Conservation (phyloP, 1,284 basidiomycete genomes). For the Fomitopsis betulina region DNA sequence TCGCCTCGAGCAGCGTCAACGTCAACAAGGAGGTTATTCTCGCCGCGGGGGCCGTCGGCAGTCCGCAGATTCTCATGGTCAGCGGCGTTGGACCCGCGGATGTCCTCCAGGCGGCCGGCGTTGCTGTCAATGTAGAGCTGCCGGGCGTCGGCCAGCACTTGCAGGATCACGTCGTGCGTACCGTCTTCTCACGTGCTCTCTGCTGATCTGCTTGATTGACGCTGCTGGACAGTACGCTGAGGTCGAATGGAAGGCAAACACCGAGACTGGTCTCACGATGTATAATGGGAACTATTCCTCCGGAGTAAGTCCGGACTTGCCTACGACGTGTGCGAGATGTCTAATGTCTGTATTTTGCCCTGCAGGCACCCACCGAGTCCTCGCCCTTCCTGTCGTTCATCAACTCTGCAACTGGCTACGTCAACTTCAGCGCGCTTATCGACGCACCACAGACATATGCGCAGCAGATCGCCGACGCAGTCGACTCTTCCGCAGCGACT, state of each 20-base stretch:
- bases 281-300: constrained; percentile 29
- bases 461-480: constrained; percentile 29
- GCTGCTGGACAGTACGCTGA: constrained; percentile 35
- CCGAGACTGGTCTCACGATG: constrained; percentile 42
- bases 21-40: constrained; percentile 59
- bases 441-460: constrained; percentile 32
- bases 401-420: constrained; percentile 66
- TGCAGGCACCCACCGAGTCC: constrained; percentile 20
- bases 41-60: constrained; percentile 61
- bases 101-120: constrained; percentile 47
- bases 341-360: background rate
- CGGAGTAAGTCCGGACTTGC: constrained; percentile 20
- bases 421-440: constrained; percentile 50
- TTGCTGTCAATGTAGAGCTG: constrained; percentile 44
- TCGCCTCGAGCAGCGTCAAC: constrained; percentile 34
- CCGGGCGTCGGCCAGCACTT: constrained; percentile 77
- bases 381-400: constrained; percentile 54
- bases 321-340: too few relatives aligned
- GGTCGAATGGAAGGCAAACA: constrained; percentile 42
- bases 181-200: background rate
- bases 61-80: constrained; percentile 62
- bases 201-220: background rate
- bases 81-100: constrained; percentile 69
- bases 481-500: constrained; percentile 31
- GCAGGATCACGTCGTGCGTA: constrained; percentile 61